Percentiles rank a stretch among this genome's conserved stretches.
Conservation (phyloP, 306 rosid species). For the Dalbergia cultrata region DNA sequence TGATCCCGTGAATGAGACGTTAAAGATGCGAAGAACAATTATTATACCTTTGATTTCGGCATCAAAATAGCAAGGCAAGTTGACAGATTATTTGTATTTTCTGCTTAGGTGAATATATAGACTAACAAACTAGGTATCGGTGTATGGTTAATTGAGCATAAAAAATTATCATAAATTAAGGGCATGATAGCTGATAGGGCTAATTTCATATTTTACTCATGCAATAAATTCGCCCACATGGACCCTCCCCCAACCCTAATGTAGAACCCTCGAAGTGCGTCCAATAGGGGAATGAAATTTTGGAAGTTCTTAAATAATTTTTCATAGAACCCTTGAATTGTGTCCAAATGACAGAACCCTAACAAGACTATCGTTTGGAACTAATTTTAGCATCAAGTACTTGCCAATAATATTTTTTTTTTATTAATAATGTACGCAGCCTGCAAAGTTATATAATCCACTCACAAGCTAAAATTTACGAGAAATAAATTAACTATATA, state of each 20-base stretch:
- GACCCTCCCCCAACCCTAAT: too few relatives aligned
- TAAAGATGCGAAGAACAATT: neutral
- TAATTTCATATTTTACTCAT: neutral
- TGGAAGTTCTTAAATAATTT: too few relatives aligned
- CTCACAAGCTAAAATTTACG: neutral
- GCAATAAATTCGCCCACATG: neutral
- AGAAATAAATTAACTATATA: neutral
- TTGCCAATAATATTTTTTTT: too few relatives aligned
- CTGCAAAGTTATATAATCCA: neutral
- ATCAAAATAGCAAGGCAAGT: neutral
- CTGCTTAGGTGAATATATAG: neutral
- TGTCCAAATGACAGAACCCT: too few relatives aligned
- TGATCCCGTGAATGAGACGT: constrained; percentile 6
- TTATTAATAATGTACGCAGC: too few relatives aligned
- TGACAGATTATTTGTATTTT: neutral
- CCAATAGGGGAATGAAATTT: too few relatives aligned
- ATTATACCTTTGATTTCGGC: constrained; percentile 8
- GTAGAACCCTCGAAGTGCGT: too few relatives aligned
- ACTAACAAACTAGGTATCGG: neutral
- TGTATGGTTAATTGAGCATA: constrained; percentile 2
- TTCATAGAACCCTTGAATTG: too few relatives aligned
- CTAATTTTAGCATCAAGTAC: too few relatives aligned
- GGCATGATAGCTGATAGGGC: neutral
- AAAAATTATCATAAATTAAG: neutral
- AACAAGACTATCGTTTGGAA: too few relatives aligned